Evolutionary conservation across 164 flowering plant genomes (phyloP).

Genomic region (Berberis vulgaris): DNA sequence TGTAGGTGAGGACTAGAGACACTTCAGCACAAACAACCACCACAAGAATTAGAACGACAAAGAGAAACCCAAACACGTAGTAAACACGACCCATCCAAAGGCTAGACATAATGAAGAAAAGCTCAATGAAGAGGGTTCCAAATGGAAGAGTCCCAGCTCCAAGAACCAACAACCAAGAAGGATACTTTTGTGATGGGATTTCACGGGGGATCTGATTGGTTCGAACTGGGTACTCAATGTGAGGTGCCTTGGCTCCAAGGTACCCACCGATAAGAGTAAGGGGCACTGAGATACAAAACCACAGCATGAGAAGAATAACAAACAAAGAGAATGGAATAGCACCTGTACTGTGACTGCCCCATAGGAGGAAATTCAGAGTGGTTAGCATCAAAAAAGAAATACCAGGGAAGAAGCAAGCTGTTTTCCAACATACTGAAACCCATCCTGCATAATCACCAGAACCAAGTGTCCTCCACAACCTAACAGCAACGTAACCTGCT

Average conservation of each 20-base stretch:
- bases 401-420: conserved; percentile 58
- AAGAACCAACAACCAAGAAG: conserved; percentile 18
- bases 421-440: conserved; percentile 46
- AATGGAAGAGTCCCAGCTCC: conserved; percentile 21
- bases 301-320: conserved; percentile 37
- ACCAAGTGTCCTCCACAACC: conserved; percentile 52
- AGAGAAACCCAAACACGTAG: conserved; percentile 21
- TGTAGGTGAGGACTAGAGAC: conserved; percentile 22
- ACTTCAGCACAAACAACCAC: conserved; percentile 23
- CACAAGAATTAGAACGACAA: conserved; percentile 15
- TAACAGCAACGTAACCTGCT: conserved; percentile 56
- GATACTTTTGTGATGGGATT: conserved; percentile 16
- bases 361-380: conserved; percentile 40
- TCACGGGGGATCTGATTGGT: conserved; percentile 19
- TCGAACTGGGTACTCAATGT: conserved; percentile 16
- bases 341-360: conserved; percentile 60
- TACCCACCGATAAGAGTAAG: conserved; percentile 17
- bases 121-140: conserved; percentile 20
- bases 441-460: conserved; percentile 44
- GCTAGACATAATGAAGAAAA: conserved; percentile 22
- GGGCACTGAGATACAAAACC: conserved; percentile 44
- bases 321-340: conserved; percentile 55
- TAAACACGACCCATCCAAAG: conserved; percentile 21
- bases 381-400: conserved; percentile 43
- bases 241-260: conserved; percentile 13